Evolutionary conservation across 1,284 basidiomycete genomes (phyloP).

Genomic region (Irpex sp.): DNA sequence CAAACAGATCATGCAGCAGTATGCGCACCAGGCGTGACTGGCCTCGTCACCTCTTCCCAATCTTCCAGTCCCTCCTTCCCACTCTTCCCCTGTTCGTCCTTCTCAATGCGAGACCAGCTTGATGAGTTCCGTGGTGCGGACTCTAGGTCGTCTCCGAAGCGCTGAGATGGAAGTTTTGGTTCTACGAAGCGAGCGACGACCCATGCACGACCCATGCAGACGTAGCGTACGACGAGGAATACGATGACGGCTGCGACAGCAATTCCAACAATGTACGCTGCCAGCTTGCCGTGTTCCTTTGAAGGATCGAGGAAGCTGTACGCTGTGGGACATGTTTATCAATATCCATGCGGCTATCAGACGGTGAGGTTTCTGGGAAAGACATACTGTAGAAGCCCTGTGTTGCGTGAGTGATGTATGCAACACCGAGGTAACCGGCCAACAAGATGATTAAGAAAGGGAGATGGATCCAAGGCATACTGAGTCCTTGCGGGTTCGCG

Average conservation of each 20-base stretch:
- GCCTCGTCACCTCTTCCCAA: conserved; percentile 20
- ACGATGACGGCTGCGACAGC: conserved; percentile 20
- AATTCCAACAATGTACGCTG: conserved; percentile 39
- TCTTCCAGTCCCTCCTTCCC: conserved; percentile 16
- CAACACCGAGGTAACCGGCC: conserved; percentile 57
- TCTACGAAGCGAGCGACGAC: conserved; percentile 7
- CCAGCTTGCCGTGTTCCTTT: conserved; percentile 31
- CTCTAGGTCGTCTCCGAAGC: neutral
- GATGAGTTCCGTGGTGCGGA: neutral
- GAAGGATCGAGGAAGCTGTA: conserved; percentile 46
- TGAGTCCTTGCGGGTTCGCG: neutral
- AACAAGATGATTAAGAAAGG: conserved; percentile 44
- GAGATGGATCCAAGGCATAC: conserved; percentile 7
- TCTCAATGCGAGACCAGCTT: neutral
- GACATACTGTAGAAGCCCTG: conserved; percentile 63
- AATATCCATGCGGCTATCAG: neutral
- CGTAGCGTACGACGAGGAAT: conserved; percentile 21
- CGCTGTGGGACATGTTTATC: conserved; percentile 21
- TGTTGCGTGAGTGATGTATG: conserved; percentile 57
- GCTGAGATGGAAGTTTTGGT: neutral
- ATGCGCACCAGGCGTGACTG: conserved; percentile 4
- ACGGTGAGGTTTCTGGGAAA: neutral
- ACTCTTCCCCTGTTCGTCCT: neutral
- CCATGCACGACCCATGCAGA: conserved; percentile 15
- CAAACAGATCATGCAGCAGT: neutral